Base-by-base conservation (phyloP, 2,329 filamentous ascomycete species). In the Colletotrichum musae region DNA sequence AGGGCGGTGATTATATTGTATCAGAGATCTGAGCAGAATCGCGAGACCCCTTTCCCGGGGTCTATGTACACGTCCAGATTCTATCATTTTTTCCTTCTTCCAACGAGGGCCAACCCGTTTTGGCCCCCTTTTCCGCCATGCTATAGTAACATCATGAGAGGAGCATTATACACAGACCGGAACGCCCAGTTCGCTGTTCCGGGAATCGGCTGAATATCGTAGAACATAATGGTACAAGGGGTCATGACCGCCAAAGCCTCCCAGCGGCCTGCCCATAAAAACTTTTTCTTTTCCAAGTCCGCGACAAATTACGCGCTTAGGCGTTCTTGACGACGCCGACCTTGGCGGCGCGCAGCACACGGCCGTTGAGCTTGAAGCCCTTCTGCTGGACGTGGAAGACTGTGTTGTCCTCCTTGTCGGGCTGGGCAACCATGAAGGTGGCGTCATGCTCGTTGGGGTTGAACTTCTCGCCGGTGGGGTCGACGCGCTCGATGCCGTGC, bases 391-490 rank as follows among this genome's bases (percentile, higher is more conserved):
- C 94, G 80, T 92, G 91, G 85, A 98, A 96, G 77, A 98, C 93
- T 64, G 91, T 93, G 75, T 94, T 94, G 77, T 98, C 91, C 81
- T 97, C 93, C 87, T 97, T 97, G 74, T 90, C 94, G 61, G 91
- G 88, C 85, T 94, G 90, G 51, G 94, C 94, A 10, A 94, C 91
- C 91, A 97, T 95, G 84, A 98, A 98, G 24, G 94, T 96, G 45
- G 96, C 96, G 87, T 99, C 96, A 81, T 98, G 96, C 82, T 93
- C 88, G 82, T 98, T 98, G 73, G 96, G 95, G 85, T 99, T 92
- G 86, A 99, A 99, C 83, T 94, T 94, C 80, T 96, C 92, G 75
- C 90, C 88, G 73, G 89, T 84, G 18, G 96, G 95, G 79, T 95
- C 91, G 80, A 97, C 94, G 74, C 95, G 88, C 86, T 97, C 93